Evolutionary conservation across 371 early-diverging fungal species (phyloP).

Genomic region (Amoeboradix gromovi): DNA sequence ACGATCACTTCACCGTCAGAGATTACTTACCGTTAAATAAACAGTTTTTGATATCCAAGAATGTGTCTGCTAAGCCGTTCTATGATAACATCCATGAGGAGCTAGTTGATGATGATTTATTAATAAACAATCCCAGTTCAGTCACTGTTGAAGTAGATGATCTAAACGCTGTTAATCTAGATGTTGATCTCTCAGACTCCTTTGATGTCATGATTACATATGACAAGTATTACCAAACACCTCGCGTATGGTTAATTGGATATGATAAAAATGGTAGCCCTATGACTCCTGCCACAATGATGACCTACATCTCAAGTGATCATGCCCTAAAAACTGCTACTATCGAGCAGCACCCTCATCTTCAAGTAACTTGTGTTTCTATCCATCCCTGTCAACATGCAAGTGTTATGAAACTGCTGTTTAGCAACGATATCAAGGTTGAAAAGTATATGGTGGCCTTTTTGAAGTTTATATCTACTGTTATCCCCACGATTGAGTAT

Average conservation of each 20-base stretch:
- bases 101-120: background rate
- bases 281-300: constrained; percentile 49
- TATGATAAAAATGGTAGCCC: constrained; percentile 72
- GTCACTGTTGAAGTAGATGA: background rate
- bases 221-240: constrained; percentile 92
- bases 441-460: constrained; percentile 53
- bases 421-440: constrained; percentile 9
- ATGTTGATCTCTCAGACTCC: constrained; percentile 20
- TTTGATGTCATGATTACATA: constrained; percentile 90
- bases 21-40: constrained; percentile 72
- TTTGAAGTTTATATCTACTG: constrained; percentile 76
- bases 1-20: constrained; percentile 36
- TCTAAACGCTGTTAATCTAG: constrained; percentile 11
- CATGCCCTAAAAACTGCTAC: constrained; percentile 93
- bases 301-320: constrained; percentile 82
- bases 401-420: constrained; percentile 79
- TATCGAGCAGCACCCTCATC: constrained; percentile 74
- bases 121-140: background rate
- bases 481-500: constrained; percentile 88
- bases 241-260: constrained; percentile 81
- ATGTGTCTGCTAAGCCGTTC: constrained; percentile 31
- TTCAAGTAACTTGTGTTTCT: constrained; percentile 45
- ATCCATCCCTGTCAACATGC: constrained; percentile 94
- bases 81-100: constrained; percentile 12
- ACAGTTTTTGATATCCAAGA: constrained; percentile 76